Percentiles rank a stretch among this genome's conserved stretches.
Conservation (phyloP, 371 early-diverging fungal species). For the Choanephora cucurbitarum region DNA sequence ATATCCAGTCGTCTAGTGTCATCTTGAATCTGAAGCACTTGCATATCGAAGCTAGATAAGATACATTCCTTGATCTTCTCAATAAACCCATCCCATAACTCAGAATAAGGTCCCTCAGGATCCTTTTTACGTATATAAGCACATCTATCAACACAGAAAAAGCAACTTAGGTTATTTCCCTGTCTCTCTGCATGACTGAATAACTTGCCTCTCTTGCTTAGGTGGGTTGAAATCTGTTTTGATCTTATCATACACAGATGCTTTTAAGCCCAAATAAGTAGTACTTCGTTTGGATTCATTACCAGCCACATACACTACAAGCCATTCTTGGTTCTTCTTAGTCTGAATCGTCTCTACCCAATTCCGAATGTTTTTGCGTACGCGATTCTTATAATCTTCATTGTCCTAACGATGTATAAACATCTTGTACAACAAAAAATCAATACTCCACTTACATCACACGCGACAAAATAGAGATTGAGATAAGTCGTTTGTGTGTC, state of each 20-base stretch:
- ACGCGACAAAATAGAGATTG: slow-evolving; percentile 81
- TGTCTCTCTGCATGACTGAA: background rate
- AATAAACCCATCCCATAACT: slow-evolving; percentile 79
- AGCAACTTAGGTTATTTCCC: background rate
- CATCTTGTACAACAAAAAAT: background rate
- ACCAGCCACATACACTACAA: slow-evolving; percentile 82
- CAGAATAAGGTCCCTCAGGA: slow-evolving; percentile 62
- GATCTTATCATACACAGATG: slow-evolving; percentile 84
- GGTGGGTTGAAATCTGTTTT: slow-evolving; percentile 82
- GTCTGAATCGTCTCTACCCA: slow-evolving; percentile 80
- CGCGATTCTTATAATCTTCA: slow-evolving; percentile 77
- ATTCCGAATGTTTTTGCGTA: slow-evolving; percentile 74
- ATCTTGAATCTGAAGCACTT: slow-evolving; percentile 80
- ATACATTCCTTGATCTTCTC: slow-evolving; percentile 81
- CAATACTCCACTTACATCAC: slow-evolving; percentile 60
- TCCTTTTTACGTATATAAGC: slow-evolving; percentile 63
- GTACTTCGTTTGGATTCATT: slow-evolving; percentile 63
- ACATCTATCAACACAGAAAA: slow-evolving; percentile 54
- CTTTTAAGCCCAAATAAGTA: slow-evolving; percentile 67
- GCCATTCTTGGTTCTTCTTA: slow-evolving; percentile 91
- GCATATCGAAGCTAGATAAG: slow-evolving; percentile 76
- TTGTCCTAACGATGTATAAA: slow-evolving; percentile 62
- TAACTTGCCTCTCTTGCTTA: slow-evolving; percentile 62
- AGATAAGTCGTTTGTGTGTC: slow-evolving; percentile 68
- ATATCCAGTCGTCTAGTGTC: slow-evolving; percentile 88